Evolutionary conservation across 2,329 filamentous ascomycete genomes (phyloP), one percentile per base, ranked within the genome.

Genomic region (Microascus cirrosus): DNA sequence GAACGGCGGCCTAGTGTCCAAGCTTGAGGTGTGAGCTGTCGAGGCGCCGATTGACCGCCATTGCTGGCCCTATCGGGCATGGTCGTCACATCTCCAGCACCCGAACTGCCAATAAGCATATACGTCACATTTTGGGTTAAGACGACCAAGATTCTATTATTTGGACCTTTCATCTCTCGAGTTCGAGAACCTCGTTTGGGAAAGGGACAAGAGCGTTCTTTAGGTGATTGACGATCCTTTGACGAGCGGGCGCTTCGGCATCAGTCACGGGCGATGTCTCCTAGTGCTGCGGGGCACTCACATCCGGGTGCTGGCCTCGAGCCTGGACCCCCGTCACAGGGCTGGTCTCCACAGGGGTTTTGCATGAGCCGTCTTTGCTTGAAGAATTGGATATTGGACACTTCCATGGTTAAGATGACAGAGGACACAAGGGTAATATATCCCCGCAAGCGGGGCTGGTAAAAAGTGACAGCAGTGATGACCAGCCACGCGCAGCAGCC

Each of bases 301-400:
- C 6, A 13, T 3, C 18, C 4, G 13, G 12, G 36, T 42, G 12
- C 18, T n/a, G 36, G 36, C 15, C 18, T 4, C 3, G 36, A 42
- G 13, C 15, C 36, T n/a, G 28, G 28, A 8, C 28, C 28, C 28
- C 8, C 28, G 28, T 32, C 28, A n/a, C 15, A 45, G 13, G 39
- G 39, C 15, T n/a, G 15, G 39, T n/a, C 39, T 45, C n/a, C 15
- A 7, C 20, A 50, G 45, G 45, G 12, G 12, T 50, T 20, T n/a
- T 2, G 45, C 20, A 22, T 24, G 3, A 20, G 45, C 45, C 22
- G 45, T 11, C 45, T 22, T 22, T 24, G n/a, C 45, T 11, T 57
- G 48, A 53, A 53, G 55, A 53, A 57, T 57, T 39, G 42, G 39
- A 51, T 51, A 56, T 51, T 51, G 45, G 32, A 56, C 18, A 13